Conservation (phyloP, 176 grass and related monocot genomes). For the Tuctoria greenei region DNA sequence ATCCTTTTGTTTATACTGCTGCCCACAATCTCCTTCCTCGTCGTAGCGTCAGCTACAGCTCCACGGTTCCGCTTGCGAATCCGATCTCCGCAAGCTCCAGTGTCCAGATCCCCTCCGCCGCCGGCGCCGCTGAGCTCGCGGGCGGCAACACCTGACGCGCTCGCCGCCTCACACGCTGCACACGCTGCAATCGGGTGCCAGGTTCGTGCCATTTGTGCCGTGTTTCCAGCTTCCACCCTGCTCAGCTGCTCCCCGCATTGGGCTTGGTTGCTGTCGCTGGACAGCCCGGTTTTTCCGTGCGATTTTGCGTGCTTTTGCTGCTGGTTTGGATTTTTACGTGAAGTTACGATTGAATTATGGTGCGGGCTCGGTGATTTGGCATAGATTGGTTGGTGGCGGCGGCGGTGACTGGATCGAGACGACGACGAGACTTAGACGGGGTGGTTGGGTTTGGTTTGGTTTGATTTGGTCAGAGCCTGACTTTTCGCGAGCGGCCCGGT, state of each 20-base stretch:
- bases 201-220: not conserved
- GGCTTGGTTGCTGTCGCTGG: not conserved
- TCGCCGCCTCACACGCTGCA: not conserved
- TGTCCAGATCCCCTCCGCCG: constrained; percentile 37
- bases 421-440: not conserved
- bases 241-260: constrained; percentile 34
- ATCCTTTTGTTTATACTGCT: constrained; percentile 24
- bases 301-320: not conserved
- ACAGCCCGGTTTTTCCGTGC: not conserved
- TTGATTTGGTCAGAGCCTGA: constrained; percentile 43
- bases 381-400: not conserved
- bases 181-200: not conserved
- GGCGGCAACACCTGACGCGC: not conserved
- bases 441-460: constrained; percentile 20
- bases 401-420: constrained; percentile 32
- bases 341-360: not conserved
- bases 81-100: constrained; percentile 25
- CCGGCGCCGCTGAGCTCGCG: constrained; percentile 18
- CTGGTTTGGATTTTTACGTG: not conserved
- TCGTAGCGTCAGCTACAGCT: constrained; percentile 6
- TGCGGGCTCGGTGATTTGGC: not conserved
- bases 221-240: not conserved
- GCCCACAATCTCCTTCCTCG: constrained; percentile 6
- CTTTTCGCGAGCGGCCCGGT: constrained; percentile 40
- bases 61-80: constrained; percentile 23